Percentiles rank a stretch among this genome's conserved stretches.
phyloP scores from a whole-genome alignment of 345 rosid genomes.

The Chamaenerion angustifolium region DNA sequence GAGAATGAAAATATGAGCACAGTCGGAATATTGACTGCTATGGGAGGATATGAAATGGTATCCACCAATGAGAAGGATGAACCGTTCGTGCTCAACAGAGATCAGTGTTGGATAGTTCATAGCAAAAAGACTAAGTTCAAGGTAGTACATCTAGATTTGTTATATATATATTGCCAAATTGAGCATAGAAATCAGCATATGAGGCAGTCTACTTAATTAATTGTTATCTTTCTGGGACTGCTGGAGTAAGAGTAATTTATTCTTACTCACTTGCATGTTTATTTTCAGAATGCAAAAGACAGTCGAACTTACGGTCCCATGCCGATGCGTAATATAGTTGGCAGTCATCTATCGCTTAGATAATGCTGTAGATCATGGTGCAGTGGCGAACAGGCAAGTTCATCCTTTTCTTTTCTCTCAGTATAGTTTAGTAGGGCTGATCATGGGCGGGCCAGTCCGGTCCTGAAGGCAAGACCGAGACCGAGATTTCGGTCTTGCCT shows the following conservation, averaged over 20 bases:
- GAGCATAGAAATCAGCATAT: neutral
- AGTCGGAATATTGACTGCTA: conserved; percentile 82
- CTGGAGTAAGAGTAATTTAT: neutral
- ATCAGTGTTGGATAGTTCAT: conserved; percentile 85
- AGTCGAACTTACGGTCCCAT: conserved; percentile 87
- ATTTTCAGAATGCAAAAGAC: conserved; percentile 70
- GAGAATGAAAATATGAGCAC: conserved; percentile 32
- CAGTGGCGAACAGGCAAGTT: conserved; percentile 72
- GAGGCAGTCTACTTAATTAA: neutral
- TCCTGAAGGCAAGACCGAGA: no score
- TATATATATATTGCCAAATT: neutral
- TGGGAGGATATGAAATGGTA: conserved; percentile 77
- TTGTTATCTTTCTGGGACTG: neutral
- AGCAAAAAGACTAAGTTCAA: conserved; percentile 62
- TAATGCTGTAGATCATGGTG: conserved; percentile 88
- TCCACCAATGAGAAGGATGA: conserved; percentile 66
- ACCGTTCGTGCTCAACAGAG: conserved; percentile 66
- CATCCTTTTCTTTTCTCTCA: neutral
- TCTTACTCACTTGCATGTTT: neutral
- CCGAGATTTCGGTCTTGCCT: no score
- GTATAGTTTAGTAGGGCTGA: no score
- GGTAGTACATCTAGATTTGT: conserved; percentile 28
- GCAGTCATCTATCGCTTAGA: conserved; percentile 70
- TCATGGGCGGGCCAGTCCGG: no score
- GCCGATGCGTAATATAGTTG: conserved; percentile 54